Base-by-base conservation (phyloP, 164 flowering plant species). In the Echeveria elegans region DNA sequence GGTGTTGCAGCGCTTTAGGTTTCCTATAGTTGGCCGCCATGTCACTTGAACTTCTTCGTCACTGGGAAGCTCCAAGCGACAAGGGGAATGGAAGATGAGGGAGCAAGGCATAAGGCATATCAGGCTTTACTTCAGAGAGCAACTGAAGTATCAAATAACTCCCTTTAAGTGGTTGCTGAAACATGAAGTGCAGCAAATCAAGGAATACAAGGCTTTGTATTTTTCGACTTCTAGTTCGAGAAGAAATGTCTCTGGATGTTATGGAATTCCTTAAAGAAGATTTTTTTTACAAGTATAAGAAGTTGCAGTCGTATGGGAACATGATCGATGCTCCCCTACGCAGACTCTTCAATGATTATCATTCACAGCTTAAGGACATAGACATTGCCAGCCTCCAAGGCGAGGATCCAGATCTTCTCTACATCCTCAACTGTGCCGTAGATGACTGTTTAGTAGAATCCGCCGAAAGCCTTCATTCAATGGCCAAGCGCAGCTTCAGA, bases 391-490 rank as follows among this genome's bases (percentile, higher is more conserved):
- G 61, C 19, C 32, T 56, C 28, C 61, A 56, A 6, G 34, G 61
- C 28, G 31, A 18, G 2, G 32, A 56, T 28, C 12, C 30, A 56
- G 61, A 56, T 56, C 5, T 56, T 26, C 61, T 56, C 3, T 56
- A 56, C 32, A 16, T 11, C 32, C 61, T 56, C 61, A 56, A 56
- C 32, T 9, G 32, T 15, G 61, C 32, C 10, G 6, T 56, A 0
- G 61, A 56, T 28, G 61, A 56, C 61, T 56, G 61, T 56, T 28
- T 56, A 16, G 32, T 56, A 11, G 61, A 56, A 56, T 56, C 61
- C 28, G 61, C 61, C 15, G 61, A 26, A 56, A 56, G 34, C 32
- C 61, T 56, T 56, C 32, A 7, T 56, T 56, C 61, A 56, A 28
- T 28, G 32, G 61, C 61, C 18, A 56, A 56, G 6, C 61, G 61